Evolutionary conservation across 805 yeast genomes (phyloP).

Genomic region (Scheffersomyces coipomensis): DNA sequence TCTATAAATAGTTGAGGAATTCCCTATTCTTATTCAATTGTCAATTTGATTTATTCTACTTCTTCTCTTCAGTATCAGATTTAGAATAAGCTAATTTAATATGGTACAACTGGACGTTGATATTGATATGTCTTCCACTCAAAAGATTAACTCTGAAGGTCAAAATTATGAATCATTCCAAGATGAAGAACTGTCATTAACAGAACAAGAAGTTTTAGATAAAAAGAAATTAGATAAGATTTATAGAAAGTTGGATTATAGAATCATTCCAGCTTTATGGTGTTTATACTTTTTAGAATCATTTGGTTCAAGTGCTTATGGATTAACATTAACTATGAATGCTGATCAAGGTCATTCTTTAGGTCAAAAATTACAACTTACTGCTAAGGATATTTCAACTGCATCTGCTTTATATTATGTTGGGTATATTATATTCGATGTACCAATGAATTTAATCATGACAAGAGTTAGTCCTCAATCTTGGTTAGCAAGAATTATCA

Average conservation of each 20-base stretch:
- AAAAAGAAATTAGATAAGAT: slow-evolving; percentile 45
- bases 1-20: too few relatives aligned
- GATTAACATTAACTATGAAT: slow-evolving; percentile 81
- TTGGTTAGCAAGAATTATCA: slow-evolving; percentile 78
- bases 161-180: neutral
- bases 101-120: neutral
- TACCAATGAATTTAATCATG: slow-evolving; percentile 86
- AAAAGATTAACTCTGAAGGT: neutral
- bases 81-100: too few relatives aligned
- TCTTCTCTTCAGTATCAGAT: neutral
- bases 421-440: slow-evolving; percentile 79
- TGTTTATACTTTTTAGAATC: slow-evolving; percentile 73
- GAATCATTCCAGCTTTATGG: slow-evolving; percentile 86
- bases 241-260: slow-evolving; percentile 60
- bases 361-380: slow-evolving; percentile 47
- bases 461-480: slow-evolving; percentile 81
- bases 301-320: slow-evolving; percentile 75
- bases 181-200: slow-evolving; percentile 9
- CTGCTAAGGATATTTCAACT: slow-evolving; percentile 58
- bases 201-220: slow-evolving; percentile 6
- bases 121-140: neutral
- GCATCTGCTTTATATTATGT: slow-evolving; percentile 83
- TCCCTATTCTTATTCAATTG: too few relatives aligned
- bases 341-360: slow-evolving; percentile 59
- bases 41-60: too few relatives aligned